Percentiles rank a stretch among this genome's conserved stretches.
These are phyloP conservation scores for Daldinia vernicosa DNA, from an alignment of 495 filamentous ascomycete species.

Conservation along the genomic window DNA sequence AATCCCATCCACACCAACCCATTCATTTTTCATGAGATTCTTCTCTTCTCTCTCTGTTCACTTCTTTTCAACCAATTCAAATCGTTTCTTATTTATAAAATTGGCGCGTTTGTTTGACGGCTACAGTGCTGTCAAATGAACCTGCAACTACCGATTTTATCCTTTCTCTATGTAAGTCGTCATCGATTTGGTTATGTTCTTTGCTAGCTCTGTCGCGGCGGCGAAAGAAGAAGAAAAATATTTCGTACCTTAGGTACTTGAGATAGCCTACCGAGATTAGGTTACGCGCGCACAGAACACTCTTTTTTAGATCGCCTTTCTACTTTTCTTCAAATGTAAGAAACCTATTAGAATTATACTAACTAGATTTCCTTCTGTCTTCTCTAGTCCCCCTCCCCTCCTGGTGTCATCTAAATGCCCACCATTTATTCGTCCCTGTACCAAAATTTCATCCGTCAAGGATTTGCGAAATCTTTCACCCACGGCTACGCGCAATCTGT, in stretches of 20 bases:
- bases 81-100: conserved; percentile 34
- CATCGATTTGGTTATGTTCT: conserved; percentile 3
- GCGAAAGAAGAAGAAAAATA: background rate
- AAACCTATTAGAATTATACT: conserved; percentile 6
- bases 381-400: conserved; percentile 50
- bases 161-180: conserved; percentile 59
- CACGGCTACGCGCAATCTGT: conserved; percentile 98
- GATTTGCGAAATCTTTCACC: conserved; percentile 93
- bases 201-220: background rate
- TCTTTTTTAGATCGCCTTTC: background rate
- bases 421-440: conserved; percentile 65
- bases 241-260: too few species aligned
- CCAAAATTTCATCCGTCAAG: conserved; percentile 94
- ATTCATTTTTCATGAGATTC: conserved; percentile 29
- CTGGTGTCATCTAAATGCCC: conserved; percentile 68
- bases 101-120: conserved; percentile 72
- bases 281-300: conserved; percentile 10
- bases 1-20: conserved; percentile 28
- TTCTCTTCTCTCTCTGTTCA: conserved; percentile 30
- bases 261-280: background rate
- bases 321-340: background rate
- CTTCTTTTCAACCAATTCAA: conserved; percentile 36
- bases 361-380: conserved; percentile 5
- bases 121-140: conserved; percentile 73
- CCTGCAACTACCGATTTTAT: conserved; percentile 63